Evolutionary conservation across 2,329 filamentous ascomycete genomes (phyloP), one percentile per base, ranked within the genome.

Genomic region (Exophiala oligosperma): DNA sequence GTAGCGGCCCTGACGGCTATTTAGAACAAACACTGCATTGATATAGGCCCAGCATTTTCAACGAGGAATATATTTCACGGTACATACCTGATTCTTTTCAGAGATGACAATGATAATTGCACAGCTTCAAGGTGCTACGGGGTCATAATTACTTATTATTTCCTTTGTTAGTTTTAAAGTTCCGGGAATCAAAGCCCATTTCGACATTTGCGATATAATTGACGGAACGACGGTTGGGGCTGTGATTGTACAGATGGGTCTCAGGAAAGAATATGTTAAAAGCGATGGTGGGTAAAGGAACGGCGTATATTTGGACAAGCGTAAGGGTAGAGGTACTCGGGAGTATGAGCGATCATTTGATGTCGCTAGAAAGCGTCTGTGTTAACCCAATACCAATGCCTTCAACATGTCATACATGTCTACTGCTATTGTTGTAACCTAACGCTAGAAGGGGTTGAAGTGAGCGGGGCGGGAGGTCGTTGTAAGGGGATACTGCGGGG

Each of bases 1-100:
- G 72, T 74, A 29, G 69, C 74, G 9, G 69, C 71, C 43, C 62
- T 77, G 65, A 62, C 57, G 75, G 74, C 50, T 75, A 69, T 51
- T 59, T 62, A 21, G 66, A 67, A 44, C 44, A 55, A 9, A 60
- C 57, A 17, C 49, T 57, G 35, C 61, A 57, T 26, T 63, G 48
- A 59, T 11, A 23, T 43, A 14, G 26, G 24, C 41, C 26, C 5
- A 44, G 41, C n/a, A 35, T 2, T n/a, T 40, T 35, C 14, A 35
- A 32, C 49, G 35, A 63, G 37, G 54, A 58, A 58, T 47, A 57
- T 48, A 62, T 32, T 59, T 56, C 52, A 54, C 55, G 57, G 52
- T 50, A 58, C 43, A 57, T 56, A 58, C 37, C 29, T 57, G 24
- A 44, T 53, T 54, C 56, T 50, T 50, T 56, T 29, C 56, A 43